Evolutionary conservation across 805 yeast genomes (phyloP).

Genomic region (Pichia deserticola): DNA sequence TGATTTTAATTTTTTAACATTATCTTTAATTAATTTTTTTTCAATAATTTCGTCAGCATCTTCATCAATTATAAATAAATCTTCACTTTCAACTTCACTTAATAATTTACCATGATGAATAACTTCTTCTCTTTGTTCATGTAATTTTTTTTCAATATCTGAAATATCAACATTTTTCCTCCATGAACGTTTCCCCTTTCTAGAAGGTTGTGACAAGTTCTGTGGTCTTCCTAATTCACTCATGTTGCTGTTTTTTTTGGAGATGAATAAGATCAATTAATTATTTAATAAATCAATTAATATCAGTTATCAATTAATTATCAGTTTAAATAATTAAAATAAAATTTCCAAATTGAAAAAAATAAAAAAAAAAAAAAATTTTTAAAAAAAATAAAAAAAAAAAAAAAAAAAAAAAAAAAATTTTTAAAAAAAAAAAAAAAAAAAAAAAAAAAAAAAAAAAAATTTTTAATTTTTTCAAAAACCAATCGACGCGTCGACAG

Average conservation of each 20-base stretch:
- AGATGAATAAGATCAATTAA: background rate
- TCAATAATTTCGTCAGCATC: slow-evolving; percentile 45
- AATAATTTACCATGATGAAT: slow-evolving; percentile 38
- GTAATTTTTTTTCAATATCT: slow-evolving; percentile 68
- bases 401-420: background rate
- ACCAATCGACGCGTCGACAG: too few species aligned
- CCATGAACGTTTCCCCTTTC: slow-evolving; percentile 93
- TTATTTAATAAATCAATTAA: background rate
- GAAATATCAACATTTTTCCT: slow-evolving; percentile 84
- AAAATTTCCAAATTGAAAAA: too few species aligned
- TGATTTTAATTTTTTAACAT: slow-evolving; percentile 31
- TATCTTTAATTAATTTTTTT: slow-evolving; percentile 33
- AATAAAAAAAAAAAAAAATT: background rate
- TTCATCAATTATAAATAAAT: slow-evolving; percentile 59
- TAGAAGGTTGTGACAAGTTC: slow-evolving; percentile 62
- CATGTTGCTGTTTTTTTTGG: slow-evolving; percentile 15
- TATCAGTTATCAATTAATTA: too few species aligned
- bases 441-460: background rate
- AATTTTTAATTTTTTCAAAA: background rate
- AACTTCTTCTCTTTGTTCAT: slow-evolving; percentile 56
- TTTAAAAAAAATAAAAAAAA: background rate
- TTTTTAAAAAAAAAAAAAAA: too few species aligned
- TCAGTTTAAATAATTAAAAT: too few species aligned
- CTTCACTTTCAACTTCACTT: slow-evolving; percentile 36
- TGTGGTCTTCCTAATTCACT: slow-evolving; percentile 40